Base-by-base conservation (phyloP, 2,329 filamentous ascomycete species). In the Colletotrichum plurivorum region DNA sequence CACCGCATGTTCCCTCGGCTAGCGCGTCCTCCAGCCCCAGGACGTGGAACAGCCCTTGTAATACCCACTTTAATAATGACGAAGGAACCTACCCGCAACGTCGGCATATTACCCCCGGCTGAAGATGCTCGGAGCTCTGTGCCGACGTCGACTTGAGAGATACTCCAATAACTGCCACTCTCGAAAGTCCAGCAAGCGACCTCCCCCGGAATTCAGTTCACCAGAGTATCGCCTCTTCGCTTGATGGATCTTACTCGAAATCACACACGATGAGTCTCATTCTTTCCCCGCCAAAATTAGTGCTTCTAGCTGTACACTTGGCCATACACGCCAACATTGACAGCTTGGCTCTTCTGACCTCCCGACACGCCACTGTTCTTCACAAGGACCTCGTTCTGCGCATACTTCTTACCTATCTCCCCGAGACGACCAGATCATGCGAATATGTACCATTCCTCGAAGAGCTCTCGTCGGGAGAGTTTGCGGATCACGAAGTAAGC, bases 381-480 rank as follows among this genome's bases (percentile, higher is more conserved):
- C 84, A 87, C 31, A 85, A 87, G 52, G 89, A 92, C 65, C 82
- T 94, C 15, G 77, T 93, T 25, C 84, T 96, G 67, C 90, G 92
- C 52, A 90, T 96, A 61, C 81, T 97, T 22, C 85, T 97, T 53
- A 93, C 91, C 20, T 93, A 92, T 76, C 85, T 97, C 1, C 94
- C 94, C 27, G 93, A 95, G 78, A 91, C 87, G 51, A 76, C 89
- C 5, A 87, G 87, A 5, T 89, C 93, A 5, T 80, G 80, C n/a
- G 77, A 83, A 53, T 95, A 95, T 76, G 82, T 88, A 18, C 82
- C 82, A 15, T 87, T 93, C 59, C 76, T 94, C 18, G 79, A 87
- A 73, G 85, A 89, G 60, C 80, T 94, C 69, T 84, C 83, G 48
- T 81, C 81, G 5, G 83, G 82, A 59, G 78, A 85, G 20, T 81